Base-by-base conservation (phyloP, 2,329 filamentous ascomycete species). In the Tothia fuscella region DNA sequence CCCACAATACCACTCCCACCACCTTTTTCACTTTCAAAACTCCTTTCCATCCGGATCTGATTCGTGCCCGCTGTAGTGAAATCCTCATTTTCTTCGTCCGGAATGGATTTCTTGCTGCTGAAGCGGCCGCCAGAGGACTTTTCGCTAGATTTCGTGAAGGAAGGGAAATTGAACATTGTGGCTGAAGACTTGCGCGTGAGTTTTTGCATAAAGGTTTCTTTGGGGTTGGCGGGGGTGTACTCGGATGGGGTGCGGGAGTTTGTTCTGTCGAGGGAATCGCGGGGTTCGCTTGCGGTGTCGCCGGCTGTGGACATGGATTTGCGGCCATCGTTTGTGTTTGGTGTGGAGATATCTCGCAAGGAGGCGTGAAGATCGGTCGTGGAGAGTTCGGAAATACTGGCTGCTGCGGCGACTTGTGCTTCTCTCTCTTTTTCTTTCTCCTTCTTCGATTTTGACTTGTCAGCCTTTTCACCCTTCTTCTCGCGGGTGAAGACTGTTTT, bases 401-500 rank as follows among this genome's bases (percentile, higher is more conserved):
- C 43, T 38, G 31, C 30, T 19, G 43, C 43, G 16, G 12, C 21
- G 38, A 26, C 29, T 6, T 25, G n/a, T 16, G 26, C 49, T 29
- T 49, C 41, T 22, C 42, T 42, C 14, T 46, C 48, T 34, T 54
- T 58, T 12, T 54, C 52, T 43, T 58, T 59, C n/a, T 54, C 53
- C 30, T 60, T 61, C 10, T 53, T 50, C 2, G 53, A 50, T 46
- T 58, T 60, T 6, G 59, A 51, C 47, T 46, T 47, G 31, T 51
- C 57, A 26, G 57, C 60, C 35, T 58, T 62, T 39, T 56, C 55
- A 14, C 52, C 44, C 40, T 50, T 60, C 40, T 55, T 41, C 16
- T 51, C 5, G 49, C 56, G 31, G 54, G 45, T 21, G 45, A 91
- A 75, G 28, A 78, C 72, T 7, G 71, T 78, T 61, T 82, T 89